These are phyloP conservation scores for Apophysomyces elegans DNA, from an alignment of 371 early-diverging fungal genomes.

Conservation along the genomic window DNA sequence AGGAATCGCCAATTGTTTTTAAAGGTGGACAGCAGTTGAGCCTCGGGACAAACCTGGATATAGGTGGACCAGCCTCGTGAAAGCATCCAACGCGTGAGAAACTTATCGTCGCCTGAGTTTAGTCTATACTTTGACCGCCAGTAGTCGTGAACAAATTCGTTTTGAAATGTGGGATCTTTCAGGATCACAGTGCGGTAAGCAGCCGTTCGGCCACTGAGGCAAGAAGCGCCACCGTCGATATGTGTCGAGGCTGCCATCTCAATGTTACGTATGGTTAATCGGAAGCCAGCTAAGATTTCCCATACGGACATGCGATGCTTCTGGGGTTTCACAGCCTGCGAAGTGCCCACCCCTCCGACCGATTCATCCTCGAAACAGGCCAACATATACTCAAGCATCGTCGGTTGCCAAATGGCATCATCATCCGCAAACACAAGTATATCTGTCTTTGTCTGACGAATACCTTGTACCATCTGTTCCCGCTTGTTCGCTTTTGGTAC, in stretches of 20 bases:
- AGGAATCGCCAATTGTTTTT: constrained; percentile 82
- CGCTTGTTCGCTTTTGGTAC: constrained; percentile 70
- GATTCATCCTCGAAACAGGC: constrained; percentile 77
- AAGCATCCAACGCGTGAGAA: constrained; percentile 79
- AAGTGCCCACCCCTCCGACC: constrained; percentile 81
- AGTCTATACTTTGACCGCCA: constrained; percentile 75
- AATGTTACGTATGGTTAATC: constrained; percentile 75
- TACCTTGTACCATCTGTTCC: constrained; percentile 74
- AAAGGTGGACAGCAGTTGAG: constrained; percentile 73
- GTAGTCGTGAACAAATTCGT: constrained; percentile 71
- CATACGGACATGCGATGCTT: constrained; percentile 68
- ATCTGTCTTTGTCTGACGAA: constrained; percentile 65
- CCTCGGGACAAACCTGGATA: constrained; percentile 76
- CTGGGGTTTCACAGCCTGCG: constrained; percentile 61
- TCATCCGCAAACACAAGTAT: constrained; percentile 80
- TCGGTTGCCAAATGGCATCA: constrained; percentile 73
- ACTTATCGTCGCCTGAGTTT: constrained; percentile 81
- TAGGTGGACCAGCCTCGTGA: constrained; percentile 74
- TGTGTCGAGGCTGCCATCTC: constrained; percentile 79
- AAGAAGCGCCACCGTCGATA: constrained; percentile 80
- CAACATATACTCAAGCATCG: constrained; percentile 66
- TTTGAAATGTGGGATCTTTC: constrained; percentile 75
- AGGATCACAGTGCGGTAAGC: constrained; percentile 76
- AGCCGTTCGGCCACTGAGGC: constrained; percentile 80
- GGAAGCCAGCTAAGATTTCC: constrained; percentile 76